Evolutionary conservation across 495 filamentous ascomycete genomes (phyloP).

Genomic region (Talaromyces wortmannii): DNA sequence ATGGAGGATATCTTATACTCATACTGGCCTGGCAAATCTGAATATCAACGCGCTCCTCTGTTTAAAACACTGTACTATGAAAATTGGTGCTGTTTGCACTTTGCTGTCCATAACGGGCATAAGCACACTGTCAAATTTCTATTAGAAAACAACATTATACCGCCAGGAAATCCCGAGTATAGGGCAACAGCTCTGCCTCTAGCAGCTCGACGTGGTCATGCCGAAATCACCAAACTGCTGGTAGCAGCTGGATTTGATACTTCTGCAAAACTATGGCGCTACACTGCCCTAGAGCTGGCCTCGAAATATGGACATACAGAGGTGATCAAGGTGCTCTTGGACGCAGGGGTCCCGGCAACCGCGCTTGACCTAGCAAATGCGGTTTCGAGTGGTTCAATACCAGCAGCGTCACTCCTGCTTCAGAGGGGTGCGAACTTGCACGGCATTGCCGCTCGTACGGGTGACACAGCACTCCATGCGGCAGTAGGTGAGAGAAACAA

Average conservation of each 20-base stretch:
- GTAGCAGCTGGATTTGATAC: not conserved
- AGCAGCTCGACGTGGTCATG: not conserved
- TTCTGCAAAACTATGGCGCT: not conserved
- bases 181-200: not conserved
- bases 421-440: not conserved
- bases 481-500: not conserved
- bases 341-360: not conserved
- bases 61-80: not conserved
- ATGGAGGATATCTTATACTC: not conserved
- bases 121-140: not conserved
- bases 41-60: no score
- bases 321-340: not conserved
- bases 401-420: not conserved
- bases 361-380: not conserved
- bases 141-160: not conserved
- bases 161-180: not conserved
- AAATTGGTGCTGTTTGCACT: not conserved
- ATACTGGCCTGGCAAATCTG: not conserved
- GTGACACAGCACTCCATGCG: not conserved
- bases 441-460: not conserved
- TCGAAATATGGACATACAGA: not conserved
- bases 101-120: not conserved
- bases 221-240: not conserved
- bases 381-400: not conserved
- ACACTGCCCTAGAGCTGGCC: not conserved